Evolutionary conservation across 306 rosid species (phyloP).

Genomic region (Comarum palustre): DNA sequence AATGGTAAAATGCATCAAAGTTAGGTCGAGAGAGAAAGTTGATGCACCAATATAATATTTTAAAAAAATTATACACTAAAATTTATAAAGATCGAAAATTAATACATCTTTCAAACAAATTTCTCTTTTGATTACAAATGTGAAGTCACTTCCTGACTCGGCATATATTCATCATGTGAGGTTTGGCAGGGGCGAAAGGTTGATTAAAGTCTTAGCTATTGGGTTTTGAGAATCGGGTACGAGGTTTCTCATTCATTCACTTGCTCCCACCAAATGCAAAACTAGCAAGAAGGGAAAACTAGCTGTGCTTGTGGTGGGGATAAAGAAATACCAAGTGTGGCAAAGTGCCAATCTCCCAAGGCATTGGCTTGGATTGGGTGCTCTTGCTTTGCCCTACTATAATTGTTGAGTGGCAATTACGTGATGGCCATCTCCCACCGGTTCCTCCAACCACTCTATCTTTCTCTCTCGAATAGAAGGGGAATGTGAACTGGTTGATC

Average conservation of each 20-base stretch:
- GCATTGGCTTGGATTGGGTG: background rate
- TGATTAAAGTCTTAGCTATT: background rate
- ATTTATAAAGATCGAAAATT: no score
- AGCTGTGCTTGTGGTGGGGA: background rate
- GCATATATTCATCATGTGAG: background rate
- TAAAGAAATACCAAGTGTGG: slow-evolving; percentile 11
- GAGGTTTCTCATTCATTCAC: slow-evolving; percentile 4
- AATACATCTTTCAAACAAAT: no score
- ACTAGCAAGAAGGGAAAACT: background rate
- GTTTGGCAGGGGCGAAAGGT: background rate
- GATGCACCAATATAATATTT: no score
- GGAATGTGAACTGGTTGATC: background rate
- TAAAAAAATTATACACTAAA: no score
- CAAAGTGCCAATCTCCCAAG: slow-evolving; percentile 6
- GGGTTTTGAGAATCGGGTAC: background rate
- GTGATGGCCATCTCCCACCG: slow-evolving; percentile 40
- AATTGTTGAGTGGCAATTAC: slow-evolving; percentile 42
- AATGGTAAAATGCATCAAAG: no score
- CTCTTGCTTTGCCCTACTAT: slow-evolving; percentile 15
- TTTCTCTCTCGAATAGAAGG: slow-evolving; percentile 7
- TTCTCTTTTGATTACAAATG: background rate
- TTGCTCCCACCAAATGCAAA: slow-evolving; percentile 7
- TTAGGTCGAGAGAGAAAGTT: no score
- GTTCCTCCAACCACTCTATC: slow-evolving; percentile 40
- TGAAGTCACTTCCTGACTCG: background rate